Percentiles rank a stretch among this genome's conserved stretches.
These are phyloP conservation scores for Hemileia vastatrix DNA, from an alignment of 1,284 basidiomycete genomes.

Conservation along the genomic window DNA sequence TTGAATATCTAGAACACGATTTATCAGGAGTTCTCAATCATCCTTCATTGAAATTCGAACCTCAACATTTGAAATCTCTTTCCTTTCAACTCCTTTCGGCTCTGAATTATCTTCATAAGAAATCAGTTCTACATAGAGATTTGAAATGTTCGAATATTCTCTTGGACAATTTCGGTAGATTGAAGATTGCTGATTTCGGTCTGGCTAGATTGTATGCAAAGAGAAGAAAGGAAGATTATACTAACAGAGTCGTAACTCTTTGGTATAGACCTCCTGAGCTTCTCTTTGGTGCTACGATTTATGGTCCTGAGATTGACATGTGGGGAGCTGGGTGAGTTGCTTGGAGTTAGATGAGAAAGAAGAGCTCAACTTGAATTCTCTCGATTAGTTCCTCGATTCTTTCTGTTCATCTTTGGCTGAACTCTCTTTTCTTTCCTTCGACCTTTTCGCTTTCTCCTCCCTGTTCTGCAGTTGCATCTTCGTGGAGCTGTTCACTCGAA, in stretches of 20 bases:
- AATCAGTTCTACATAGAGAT: conserved; percentile 41
- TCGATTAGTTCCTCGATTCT: too few relatives aligned
- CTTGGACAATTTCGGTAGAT: conserved; percentile 37
- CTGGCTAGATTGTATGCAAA: conserved; percentile 39
- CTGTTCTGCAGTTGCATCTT: conserved; percentile 33
- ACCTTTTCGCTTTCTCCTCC: not conserved
- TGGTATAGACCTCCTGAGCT: conserved; percentile 43
- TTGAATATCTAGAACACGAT: conserved; percentile 44
- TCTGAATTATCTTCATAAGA: conserved; percentile 37
- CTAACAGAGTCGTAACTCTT: conserved; percentile 41
- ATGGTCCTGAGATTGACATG: conserved; percentile 39
- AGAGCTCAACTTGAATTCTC: too few relatives aligned
- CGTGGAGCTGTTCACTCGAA: conserved; percentile 38
- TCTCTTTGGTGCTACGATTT: conserved; percentile 39
- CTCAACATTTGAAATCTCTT: conserved; percentile 37
- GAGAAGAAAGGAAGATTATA: conserved; percentile 37
- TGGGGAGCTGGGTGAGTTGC: conserved; percentile 35
- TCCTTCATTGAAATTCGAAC: conserved; percentile 31
- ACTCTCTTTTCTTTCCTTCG: not conserved
- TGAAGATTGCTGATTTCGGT: conserved; percentile 43
- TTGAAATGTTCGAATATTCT: conserved; percentile 41
- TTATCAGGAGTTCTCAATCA: conserved; percentile 40
- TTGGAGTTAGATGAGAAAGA: too few relatives aligned
- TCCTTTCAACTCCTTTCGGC: conserved; percentile 36
- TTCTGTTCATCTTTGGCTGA: too few relatives aligned